A percentile compares a stretch with the other conserved stretches of the same genome.
These are phyloP conservation scores for Coemansia sp. DNA, from an alignment of 192 early-diverging fungal genomes.

Conservation along the genomic window DNA sequence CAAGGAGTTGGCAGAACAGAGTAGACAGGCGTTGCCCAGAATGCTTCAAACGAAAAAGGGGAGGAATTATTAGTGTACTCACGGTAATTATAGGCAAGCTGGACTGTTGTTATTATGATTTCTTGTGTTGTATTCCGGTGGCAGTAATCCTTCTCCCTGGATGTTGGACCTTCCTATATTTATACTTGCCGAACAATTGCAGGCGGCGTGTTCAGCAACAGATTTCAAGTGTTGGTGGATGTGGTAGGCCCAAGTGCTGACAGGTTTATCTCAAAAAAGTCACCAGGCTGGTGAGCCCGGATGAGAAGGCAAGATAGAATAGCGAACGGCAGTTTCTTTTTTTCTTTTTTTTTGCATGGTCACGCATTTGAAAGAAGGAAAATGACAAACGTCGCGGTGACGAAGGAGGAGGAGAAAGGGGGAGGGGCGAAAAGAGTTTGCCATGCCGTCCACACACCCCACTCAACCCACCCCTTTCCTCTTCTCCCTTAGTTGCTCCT, in stretches of 20 bases:
- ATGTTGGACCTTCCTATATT: not conserved
- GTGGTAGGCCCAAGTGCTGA: not conserved
- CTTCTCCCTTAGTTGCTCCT: not conserved
- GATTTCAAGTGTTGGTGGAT: not conserved
- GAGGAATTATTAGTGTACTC: too few relatives aligned
- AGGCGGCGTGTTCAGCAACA: not conserved
- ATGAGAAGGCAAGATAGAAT: not conserved
- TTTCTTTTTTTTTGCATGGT: too few relatives aligned
- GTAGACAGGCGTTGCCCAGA: too few relatives aligned
- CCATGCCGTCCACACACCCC: not conserved
- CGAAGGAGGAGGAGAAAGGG: too few relatives aligned
- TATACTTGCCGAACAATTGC: not conserved
- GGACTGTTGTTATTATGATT: too few relatives aligned
- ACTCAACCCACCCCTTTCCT: not conserved
- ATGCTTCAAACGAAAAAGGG: too few relatives aligned
- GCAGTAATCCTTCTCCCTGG: not conserved
- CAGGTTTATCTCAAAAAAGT: slow-evolving; percentile 1
- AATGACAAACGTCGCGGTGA: too few relatives aligned
- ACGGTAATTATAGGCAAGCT: too few relatives aligned
- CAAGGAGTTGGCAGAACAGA: not conserved
- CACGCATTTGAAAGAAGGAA: too few relatives aligned
- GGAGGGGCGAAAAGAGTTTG: too few relatives aligned
- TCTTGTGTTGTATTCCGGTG: not conserved
- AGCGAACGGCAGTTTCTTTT: not conserved
- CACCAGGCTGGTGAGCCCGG: not conserved